Base-by-base conservation (phyloP, 768 basidiomycete genomes). In the Collybiopsis luxurians region DNA sequence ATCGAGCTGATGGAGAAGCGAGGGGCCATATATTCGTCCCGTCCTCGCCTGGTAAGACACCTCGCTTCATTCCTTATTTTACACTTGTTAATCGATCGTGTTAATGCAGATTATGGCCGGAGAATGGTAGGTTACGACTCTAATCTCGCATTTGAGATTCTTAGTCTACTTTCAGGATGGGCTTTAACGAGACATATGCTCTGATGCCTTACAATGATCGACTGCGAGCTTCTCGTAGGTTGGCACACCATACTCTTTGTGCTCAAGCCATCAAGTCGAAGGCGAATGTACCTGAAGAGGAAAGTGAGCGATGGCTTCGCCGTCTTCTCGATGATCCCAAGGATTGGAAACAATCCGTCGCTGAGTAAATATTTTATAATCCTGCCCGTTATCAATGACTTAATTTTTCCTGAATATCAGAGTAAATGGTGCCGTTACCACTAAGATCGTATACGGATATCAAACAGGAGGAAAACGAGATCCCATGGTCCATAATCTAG, bases 1-100 rank as follows among this genome's bases (percentile, higher is more conserved):
- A 60, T 59, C 13, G 79, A 80, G 10, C 69, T 80, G 17, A 67
- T 79, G n/a, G 77, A 79, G 34, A 75, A 70, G 46, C 63, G 75
- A 31, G 70, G 71, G 19, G 44, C 61, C 13, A 75, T 72, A 19
- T 80, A 79, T 56, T 67, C 65, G 19, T 68, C 69, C 48, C 64
- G 72, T 19, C 68, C 71, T 17, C 27, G 27, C 38, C 59, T 68
- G 28, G 48, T 49, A 21, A 17, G 48, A 34, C 6, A 13, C 5
- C 31, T 34, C 13, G n/a, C n/a, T n/a, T n/a, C n/a, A n/a, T n/a
- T n/a, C n/a, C n/a, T n/a, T n/a, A n/a, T n/a, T n/a, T n/a, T n/a
- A n/a, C n/a, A n/a, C n/a, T n/a, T n/a, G n/a, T n/a, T n/a, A n/a
- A n/a, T n/a, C n/a, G n/a, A n/a, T n/a, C n/a, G n/a, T n/a, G n/a